phyloP scores from a whole-genome alignment of 1,284 basidiomycete genomes.

The Ceratobasidium sp. region DNA sequence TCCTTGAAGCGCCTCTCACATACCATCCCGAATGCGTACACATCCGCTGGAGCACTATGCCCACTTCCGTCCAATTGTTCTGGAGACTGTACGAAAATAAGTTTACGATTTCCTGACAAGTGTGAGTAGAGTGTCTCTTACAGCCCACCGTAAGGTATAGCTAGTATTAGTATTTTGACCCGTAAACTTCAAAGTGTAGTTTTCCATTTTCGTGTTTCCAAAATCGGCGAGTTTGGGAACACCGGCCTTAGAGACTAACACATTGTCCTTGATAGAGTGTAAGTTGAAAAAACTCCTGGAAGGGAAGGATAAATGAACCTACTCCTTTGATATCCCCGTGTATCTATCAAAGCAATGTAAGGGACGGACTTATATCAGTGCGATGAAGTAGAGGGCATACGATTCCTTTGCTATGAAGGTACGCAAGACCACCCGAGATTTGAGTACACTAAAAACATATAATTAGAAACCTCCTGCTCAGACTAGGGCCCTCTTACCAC shows the following conservation, averaged over 20 bases:
- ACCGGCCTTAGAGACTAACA: not conserved
- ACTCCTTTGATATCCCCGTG: constrained; percentile 31
- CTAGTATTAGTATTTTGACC: not conserved
- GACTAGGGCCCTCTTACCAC: not conserved
- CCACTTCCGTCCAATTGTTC: not conserved
- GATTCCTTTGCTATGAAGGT: not conserved
- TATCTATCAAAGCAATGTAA: not conserved
- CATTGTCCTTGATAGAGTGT: not conserved
- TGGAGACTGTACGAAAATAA: not conserved
- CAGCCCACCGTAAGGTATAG: constrained; percentile 4
- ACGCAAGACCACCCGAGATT: not conserved
- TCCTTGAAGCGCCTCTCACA: not conserved
- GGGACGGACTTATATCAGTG: not conserved
- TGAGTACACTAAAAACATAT: constrained; percentile 2
- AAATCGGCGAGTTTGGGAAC: constrained; percentile 1
- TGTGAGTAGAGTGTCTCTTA: not conserved
- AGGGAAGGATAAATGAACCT: not conserved
- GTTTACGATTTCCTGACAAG: not conserved
- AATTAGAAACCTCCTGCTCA: not conserved
- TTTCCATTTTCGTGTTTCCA: not conserved
- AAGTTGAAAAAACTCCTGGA: not conserved
- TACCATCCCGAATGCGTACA: constrained; percentile 11
- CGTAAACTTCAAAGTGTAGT: constrained; percentile 10
- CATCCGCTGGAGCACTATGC: not conserved
- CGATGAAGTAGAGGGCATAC: not conserved